Conservation (phyloP, 306 rosid genomes). For the Vigna nakashimae region DNA sequence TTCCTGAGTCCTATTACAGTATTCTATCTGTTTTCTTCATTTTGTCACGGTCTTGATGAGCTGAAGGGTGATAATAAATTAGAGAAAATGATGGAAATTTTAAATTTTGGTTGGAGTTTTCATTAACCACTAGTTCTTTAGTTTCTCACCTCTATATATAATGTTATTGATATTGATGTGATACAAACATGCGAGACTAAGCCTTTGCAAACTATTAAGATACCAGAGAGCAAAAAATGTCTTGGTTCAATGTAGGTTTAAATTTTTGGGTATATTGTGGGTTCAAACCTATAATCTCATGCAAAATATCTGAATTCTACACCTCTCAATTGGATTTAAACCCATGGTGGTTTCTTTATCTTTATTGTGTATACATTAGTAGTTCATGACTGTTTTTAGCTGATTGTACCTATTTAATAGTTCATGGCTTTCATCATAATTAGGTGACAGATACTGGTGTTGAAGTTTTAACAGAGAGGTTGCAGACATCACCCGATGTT, state of each 20-base stretch:
- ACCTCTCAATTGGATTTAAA: neutral
- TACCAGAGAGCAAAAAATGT: neutral
- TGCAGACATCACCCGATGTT: slow-evolving; percentile 81
- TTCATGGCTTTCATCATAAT: neutral
- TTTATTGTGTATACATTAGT: neutral
- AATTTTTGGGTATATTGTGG: neutral
- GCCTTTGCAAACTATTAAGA: neutral
- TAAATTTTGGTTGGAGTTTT: slow-evolving; percentile 1
- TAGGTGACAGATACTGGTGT: slow-evolving; percentile 97
- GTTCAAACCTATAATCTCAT: neutral
- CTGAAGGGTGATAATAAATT: neutral
- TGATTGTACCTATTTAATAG: neutral
- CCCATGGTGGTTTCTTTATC: neutral
- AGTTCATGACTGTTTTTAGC: neutral
- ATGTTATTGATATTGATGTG: neutral
- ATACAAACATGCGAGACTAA: neutral
- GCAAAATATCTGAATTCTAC: neutral
- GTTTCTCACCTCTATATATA: neutral
- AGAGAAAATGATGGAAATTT: neutral
- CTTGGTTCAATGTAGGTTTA: neutral
- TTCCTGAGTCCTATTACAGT: neutral
- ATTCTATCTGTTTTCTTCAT: slow-evolving; percentile 16
- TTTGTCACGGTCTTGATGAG: neutral
- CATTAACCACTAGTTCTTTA: neutral
- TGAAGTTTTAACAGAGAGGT: slow-evolving; percentile 84